Conservation (phyloP, 2,329 filamentous ascomycete species). For the Pseudocercospora fijiensis region DNA sequence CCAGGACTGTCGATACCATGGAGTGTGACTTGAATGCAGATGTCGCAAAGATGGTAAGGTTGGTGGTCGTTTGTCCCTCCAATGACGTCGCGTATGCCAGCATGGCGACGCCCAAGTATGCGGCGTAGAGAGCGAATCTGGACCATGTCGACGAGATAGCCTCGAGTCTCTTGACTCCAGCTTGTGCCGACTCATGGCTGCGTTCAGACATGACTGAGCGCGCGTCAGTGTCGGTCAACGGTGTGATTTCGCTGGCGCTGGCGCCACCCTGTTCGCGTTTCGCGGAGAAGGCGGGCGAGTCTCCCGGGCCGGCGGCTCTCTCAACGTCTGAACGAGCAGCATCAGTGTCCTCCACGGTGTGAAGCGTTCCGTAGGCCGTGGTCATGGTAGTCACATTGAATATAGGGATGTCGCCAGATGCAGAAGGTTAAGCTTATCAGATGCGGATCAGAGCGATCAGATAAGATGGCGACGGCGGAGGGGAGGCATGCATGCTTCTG, state of each 20-base stretch:
- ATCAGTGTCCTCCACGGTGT: constrained; percentile 15
- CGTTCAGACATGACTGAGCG: constrained; percentile 28
- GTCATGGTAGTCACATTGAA: constrained; percentile 20
- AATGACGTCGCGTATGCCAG: constrained; percentile 66
- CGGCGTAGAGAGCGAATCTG: constrained; percentile 47
- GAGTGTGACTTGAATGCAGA: constrained; percentile 65
- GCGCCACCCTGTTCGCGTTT: constrained; percentile 24
- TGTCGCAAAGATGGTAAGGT: constrained; percentile 64
- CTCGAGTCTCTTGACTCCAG: constrained; percentile 51
- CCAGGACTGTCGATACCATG: constrained; percentile 63
- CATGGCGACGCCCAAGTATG: constrained; percentile 45
- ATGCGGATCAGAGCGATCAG: constrained; percentile 11
- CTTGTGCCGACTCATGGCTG: constrained; percentile 40
- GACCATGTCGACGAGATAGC: constrained; percentile 53
- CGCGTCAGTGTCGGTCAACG: constrained; percentile 24
- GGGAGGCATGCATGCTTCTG: constrained; percentile 12
- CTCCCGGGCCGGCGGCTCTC: constrained; percentile 18
- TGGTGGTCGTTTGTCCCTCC: constrained; percentile 62
- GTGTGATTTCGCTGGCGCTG: constrained; percentile 17
- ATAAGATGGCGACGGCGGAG: constrained; percentile 13
- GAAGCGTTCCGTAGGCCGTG: constrained; percentile 25
- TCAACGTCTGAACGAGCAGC: constrained; percentile 20
- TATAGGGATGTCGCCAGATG: constrained; percentile 10
- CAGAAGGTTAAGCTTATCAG: constrained; percentile 18
- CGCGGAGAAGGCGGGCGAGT: constrained; percentile 15